Evolutionary conservation across 768 basidiomycete species (phyloP), one percentile per base, ranked within the genome.

Genomic region (Hysterangium stoloniferum): DNA sequence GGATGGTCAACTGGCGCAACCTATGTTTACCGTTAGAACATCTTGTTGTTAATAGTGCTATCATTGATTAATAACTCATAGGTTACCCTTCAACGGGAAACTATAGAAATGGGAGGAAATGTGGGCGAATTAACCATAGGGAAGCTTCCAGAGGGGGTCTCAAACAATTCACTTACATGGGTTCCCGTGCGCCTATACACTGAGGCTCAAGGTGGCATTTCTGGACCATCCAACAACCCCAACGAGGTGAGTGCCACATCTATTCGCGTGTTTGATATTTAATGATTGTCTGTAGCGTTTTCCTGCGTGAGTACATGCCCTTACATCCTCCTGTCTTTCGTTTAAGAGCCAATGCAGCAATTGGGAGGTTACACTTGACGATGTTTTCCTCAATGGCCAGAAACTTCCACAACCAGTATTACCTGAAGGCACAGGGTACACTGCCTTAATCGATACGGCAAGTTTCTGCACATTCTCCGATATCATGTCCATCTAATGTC

Each of bases 331-430:
- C 38, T 47, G 15, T 31, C 17, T 33, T 15, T 62, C 65, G 11
- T 81, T 82, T 61, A 15, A 29, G 24, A 50, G 37, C 29, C 13
- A 4, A 3, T 77, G 79, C 1, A 68, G 82, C 22, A 71, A 79
- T 11, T 88, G 86, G 86, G 86, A 89, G 62, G 67, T 86, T 5
- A 70, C 74, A 24, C 52, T 89, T 6, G 85, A 86, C 47, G 80
- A 80, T 48, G 80, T 88, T 4, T 88, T 71, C 60, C 71, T 89
- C 28, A 81, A 88, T 56, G 84, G 81, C 11, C 58, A 71, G 53
- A 71, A 68, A 56, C 66, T 88, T 17, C 73, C 78, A 4, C 71
- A 70, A 33, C 56, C 75, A 0, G 62, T 61, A 4, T 13, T 32
- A 17, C 17, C 17, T 13, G 17, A 13, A 17, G 27, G 31, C 25